Evolutionary conservation across 1,284 basidiomycete genomes (phyloP), one percentile per base, ranked within the genome.

Genomic region (Ceratobasidium sp.): DNA sequence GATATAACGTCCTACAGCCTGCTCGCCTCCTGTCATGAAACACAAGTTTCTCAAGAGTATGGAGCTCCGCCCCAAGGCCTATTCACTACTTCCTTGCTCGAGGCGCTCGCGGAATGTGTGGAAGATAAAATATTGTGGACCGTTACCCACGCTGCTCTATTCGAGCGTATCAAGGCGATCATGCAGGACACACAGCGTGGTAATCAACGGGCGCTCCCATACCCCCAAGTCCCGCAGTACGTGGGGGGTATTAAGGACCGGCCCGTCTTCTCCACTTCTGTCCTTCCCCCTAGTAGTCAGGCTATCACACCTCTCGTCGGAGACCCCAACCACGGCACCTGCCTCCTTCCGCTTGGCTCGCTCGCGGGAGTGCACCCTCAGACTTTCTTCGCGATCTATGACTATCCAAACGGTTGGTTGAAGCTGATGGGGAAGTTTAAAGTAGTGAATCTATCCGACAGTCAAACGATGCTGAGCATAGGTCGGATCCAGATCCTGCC

Each of bases 11-110:
- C 75, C 2, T 66, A 77, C 33, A 55, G 61, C n/a, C 66, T 77
- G 18, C 61, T 77, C 5, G 75, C 75, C 18, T 68, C 75, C 6
- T 77, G 75, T 42, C 75, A 44, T 26, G 75, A 77, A 39, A n/a
- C 55, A 1, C 64, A 77, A 28, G 3, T 39, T 4, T 68, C 75
- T 3, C 42, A n/a, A 26, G 75, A 77, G 33, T 69, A 69, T 10
- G 20, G 12, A 15, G 53, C 44, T 15, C 26, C 55, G 12, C 55
- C 40, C 44, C 53, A 44, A 23, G 75, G 66, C 1, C 5, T 77
- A 2, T 77, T 69, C 51, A 77, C 75, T 42, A 28, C 51, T 1
- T 33, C 66, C 15, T 26, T 77, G 26, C 33, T 77, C 20, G 55
- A 77, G 1, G 75, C 75, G 6, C 26, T 77, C 13, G 13, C 2